These are phyloP conservation scores for Fremontodendron californicum DNA, from an alignment of 345 rosid genomes.

Conservation along the genomic window DNA sequence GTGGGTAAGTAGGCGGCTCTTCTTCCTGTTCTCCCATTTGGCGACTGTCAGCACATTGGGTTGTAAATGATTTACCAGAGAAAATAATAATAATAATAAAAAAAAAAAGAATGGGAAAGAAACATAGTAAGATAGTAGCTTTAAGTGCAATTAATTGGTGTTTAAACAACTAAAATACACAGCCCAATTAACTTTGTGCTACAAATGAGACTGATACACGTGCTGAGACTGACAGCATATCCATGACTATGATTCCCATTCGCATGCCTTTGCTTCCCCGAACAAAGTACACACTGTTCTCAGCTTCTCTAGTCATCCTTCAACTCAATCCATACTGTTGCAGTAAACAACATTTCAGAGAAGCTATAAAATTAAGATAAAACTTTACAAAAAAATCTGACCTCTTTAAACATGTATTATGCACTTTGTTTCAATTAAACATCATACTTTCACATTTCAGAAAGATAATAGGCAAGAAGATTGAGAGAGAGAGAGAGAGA, in stretches of 20 bases:
- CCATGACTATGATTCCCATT: background rate
- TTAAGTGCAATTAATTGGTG: background rate
- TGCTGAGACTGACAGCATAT: background rate
- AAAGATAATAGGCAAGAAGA: background rate
- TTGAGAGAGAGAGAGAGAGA: too few species aligned
- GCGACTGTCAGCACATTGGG: background rate
- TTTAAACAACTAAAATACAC: background rate
- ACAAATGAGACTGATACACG: background rate
- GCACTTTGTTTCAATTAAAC: background rate
- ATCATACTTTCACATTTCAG: background rate
- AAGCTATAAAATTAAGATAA: background rate
- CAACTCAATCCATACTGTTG: background rate
- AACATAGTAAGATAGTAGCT: too few species aligned
- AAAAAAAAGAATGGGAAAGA: background rate
- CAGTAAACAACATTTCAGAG: background rate
- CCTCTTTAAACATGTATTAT: background rate
- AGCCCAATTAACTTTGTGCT: background rate
- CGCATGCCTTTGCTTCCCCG: background rate
- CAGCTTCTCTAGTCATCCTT: background rate
- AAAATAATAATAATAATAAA: too few species aligned
- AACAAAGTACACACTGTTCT: background rate
- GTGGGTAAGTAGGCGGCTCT: background rate
- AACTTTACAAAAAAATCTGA: background rate
- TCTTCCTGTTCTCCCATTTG: background rate
- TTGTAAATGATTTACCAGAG: background rate